Evolutionary conservation across 305 asterid species (phyloP).

Genomic region (Fraxinus ornus): DNA sequence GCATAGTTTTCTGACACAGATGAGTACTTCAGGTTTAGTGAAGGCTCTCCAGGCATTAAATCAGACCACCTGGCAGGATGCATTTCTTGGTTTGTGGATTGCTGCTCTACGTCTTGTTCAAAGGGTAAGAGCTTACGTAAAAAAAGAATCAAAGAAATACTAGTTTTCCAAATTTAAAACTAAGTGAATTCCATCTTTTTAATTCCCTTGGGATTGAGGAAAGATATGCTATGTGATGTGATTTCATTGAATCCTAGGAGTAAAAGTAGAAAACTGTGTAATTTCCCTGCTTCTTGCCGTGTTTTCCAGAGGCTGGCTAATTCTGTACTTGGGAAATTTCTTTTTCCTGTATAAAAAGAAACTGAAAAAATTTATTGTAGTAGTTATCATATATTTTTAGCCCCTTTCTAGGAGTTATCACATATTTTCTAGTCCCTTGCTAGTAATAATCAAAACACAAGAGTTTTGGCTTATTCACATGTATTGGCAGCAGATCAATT

Average conservation of each 20-base stretch:
- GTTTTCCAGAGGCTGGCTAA: slow-evolving; percentile 4
- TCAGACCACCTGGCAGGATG: slow-evolving; percentile 81
- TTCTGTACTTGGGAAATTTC: background rate
- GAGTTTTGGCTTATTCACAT: slow-evolving; percentile 10
- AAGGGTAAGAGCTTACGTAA: slow-evolving; percentile 56
- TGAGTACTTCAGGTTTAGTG: slow-evolving; percentile 67
- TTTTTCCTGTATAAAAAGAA: slow-evolving; percentile 12
- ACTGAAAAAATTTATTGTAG: background rate
- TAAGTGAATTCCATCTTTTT: slow-evolving; percentile 5
- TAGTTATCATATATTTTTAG: background rate
- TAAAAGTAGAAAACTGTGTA: background rate
- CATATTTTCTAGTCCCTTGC: slow-evolving; percentile 19
- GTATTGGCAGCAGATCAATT: background rate
- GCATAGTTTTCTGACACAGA: slow-evolving; percentile 24
- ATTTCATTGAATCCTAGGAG: slow-evolving; percentile 16
- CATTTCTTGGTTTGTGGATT: slow-evolving; percentile 92
- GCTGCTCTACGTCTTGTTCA: slow-evolving; percentile 86
- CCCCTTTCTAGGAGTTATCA: background rate
- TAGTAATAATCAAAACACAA: slow-evolving; percentile 3
- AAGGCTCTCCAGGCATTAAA: slow-evolving; percentile 82
- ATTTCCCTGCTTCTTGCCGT: slow-evolving; percentile 21
- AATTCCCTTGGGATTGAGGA: slow-evolving; percentile 16
- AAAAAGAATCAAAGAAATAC: slow-evolving; percentile 8
- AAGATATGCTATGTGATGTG: slow-evolving; percentile 8
- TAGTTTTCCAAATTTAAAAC: slow-evolving; percentile 10